Conservation (phyloP, 306 rosid species). For the Sphenostylis stenocarpa region DNA sequence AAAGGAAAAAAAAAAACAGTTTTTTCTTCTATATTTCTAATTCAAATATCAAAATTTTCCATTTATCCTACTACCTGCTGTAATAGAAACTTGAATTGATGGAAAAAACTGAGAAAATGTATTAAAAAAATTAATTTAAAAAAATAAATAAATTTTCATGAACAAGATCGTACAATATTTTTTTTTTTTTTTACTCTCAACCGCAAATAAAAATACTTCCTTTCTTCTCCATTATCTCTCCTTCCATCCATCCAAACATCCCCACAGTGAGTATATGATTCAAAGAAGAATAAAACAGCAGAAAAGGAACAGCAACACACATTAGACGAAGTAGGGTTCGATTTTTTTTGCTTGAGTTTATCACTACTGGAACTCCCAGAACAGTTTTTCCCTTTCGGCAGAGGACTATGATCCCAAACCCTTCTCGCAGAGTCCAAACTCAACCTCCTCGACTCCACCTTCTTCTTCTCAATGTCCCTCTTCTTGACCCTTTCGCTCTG, state of each 20-base stretch:
- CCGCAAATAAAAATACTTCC: not conserved
- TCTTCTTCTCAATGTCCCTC: not conserved
- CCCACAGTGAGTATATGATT: not conserved
- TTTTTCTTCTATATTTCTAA: not conserved
- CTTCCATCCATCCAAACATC: not conserved
- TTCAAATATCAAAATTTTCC: not conserved
- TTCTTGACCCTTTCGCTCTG: not conserved
- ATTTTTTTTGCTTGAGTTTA: constrained; percentile 39
- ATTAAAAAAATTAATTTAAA: not conserved
- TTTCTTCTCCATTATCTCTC: not conserved
- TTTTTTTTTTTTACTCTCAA: not conserved
- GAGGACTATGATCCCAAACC: constrained; percentile 51
- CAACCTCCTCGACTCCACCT: constrained; percentile 52
- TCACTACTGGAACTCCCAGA: not conserved
- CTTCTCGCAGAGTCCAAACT: constrained; percentile 72
- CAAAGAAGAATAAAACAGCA: not conserved
- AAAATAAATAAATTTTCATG: too few species aligned
- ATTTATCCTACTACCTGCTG: not conserved
- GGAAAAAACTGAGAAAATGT: not conserved
- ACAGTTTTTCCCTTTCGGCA: not conserved
- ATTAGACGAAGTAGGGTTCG: constrained; percentile 30
- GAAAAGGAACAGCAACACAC: constrained; percentile 13
- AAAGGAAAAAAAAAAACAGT: not conserved
- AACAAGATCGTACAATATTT: too few species aligned
- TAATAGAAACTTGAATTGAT: not conserved